Percentiles rank a stretch among this genome's conserved stretches.
These are phyloP conservation scores for Alternaria conjuncta DNA, from an alignment of 2,329 filamentous ascomycete species.

Conservation along the genomic window DNA sequence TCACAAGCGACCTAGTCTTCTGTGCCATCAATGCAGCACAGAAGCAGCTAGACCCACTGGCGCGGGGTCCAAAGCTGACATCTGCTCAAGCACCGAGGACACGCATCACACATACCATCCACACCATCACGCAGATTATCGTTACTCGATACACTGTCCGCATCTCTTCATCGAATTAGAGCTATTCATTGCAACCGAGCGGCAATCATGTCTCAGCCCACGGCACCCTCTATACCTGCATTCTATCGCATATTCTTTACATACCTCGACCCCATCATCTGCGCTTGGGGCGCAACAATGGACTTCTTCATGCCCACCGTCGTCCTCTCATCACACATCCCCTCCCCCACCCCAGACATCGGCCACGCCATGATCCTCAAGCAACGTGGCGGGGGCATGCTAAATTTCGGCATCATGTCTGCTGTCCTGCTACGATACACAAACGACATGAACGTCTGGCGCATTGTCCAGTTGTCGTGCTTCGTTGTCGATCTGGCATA, in stretches of 20 bases:
- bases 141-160: background rate
- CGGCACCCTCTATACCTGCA: conserved; percentile 7
- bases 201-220: background rate
- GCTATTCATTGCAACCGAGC: background rate
- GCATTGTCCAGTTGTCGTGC: conserved; percentile 26
- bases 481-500: conserved; percentile 32
- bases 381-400: conserved; percentile 35
- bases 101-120: background rate
- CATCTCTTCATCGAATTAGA: background rate
- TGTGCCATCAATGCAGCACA: background rate
- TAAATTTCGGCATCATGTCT: conserved; percentile 36
- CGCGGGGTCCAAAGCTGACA: background rate
- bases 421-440: conserved; percentile 36
- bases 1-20: background rate
- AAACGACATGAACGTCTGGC: conserved; percentile 29
- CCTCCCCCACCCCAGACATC: conserved; percentile 22
- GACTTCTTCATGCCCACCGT: conserved; percentile 31
- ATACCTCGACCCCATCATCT: conserved; percentile 35
- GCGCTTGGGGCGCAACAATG: conserved; percentile 35
- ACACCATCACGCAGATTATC: background rate
- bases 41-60: background rate
- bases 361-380: conserved; percentile 35
- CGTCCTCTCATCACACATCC: conserved; percentile 29
- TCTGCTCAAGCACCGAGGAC: background rate
- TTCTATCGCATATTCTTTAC: conserved; percentile 39